Evolutionary conservation across 257 asterid species (phyloP).

Genomic region (Solanum tacnaense): DNA sequence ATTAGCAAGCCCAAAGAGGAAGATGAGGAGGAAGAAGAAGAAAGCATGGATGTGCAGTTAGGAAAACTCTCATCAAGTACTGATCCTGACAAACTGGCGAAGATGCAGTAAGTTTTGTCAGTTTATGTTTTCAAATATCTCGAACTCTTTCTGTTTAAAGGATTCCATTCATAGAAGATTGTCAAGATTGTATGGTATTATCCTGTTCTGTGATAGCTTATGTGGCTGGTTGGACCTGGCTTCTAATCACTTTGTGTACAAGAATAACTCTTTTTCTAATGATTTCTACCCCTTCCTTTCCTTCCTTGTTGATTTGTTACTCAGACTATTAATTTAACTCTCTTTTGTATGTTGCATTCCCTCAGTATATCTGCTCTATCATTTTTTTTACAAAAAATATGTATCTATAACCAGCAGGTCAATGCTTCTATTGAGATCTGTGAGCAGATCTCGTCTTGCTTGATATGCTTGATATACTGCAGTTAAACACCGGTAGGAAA

Average conservation of each 20-base stretch:
- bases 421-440: background rate
- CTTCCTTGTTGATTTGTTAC: background rate
- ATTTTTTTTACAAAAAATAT: background rate
- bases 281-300: background rate
- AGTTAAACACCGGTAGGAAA: background rate
- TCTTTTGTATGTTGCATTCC: background rate
- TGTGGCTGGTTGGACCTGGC: background rate
- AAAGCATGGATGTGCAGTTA: constrained; percentile 80
- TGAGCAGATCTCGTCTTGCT: background rate
- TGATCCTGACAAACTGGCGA: constrained; percentile 74
- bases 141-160: background rate
- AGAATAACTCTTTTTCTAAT: background rate
- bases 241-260: background rate
- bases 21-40: constrained; percentile 92
- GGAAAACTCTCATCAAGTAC: constrained; percentile 52
- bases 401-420: background rate
- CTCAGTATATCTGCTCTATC: background rate
- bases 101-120: constrained; percentile 75
- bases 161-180: background rate
- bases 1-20: constrained; percentile 62
- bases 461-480: background rate
- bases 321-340: background rate
- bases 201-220: background rate
- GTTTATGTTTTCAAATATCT: background rate
- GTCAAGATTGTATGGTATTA: background rate